Conservation (phyloP, 2,329 filamentous ascomycete genomes). For the Aureobasidium sp. region DNA sequence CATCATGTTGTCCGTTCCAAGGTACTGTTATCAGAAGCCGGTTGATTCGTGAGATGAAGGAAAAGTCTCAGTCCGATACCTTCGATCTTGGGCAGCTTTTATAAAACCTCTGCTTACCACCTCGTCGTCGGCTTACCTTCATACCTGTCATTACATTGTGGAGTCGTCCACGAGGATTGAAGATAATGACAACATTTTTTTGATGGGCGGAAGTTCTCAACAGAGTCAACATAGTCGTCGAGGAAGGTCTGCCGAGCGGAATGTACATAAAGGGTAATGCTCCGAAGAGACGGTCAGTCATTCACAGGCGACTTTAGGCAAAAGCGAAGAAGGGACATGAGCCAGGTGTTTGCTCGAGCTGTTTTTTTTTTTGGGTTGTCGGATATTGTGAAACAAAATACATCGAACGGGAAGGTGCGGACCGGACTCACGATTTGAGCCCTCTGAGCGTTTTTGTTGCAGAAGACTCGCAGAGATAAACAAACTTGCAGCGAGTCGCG, state of each 20-base stretch:
- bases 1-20: background rate
- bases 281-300: background rate
- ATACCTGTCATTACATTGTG: background rate
- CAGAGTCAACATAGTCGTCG: background rate
- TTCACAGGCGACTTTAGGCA: background rate
- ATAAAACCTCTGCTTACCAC: background rate
- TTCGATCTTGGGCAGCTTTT: background rate
- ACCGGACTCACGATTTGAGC: background rate
- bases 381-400: background rate
- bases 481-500: background rate
- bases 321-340: background rate
- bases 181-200: conserved; percentile 7
- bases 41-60: background rate
- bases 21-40: no score
- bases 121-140: conserved; percentile 2
- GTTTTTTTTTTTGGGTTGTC: background rate
- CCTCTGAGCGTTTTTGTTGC: background rate
- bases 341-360: background rate
- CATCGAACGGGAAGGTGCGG: background rate
- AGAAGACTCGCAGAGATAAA: background rate
- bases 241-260: conserved; percentile 7
- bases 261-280: background rate
- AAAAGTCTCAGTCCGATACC: background rate
- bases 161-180: background rate
- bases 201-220: background rate